Evolutionary conservation across 2,329 filamentous ascomycete genomes (phyloP), one percentile per base, ranked within the genome.

Genomic region (Pseudogymnoascus sp.): DNA sequence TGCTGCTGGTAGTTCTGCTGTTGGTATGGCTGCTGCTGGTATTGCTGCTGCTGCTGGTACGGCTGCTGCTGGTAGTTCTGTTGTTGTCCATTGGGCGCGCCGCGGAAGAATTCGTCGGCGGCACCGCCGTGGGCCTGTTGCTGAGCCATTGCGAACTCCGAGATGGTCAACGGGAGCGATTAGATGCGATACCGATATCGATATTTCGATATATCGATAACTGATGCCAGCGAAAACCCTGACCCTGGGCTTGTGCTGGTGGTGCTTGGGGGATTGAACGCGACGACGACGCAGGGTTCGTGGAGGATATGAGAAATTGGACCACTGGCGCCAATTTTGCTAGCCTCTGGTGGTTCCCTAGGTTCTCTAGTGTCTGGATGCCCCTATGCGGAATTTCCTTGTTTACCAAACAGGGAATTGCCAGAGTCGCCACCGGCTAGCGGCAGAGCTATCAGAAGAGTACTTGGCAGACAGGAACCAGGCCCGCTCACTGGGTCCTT

Each of bases 81-180:
- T 42, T 42, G 39, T 25, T 42, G 39, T 42, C 39, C 48, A 15
- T 58, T 8, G 27, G 48, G 48, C 31, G 7, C 48, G 27, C 48
- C 48, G 48, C 27, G 27, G 13, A 58, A 58, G 48, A 58, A 58
- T 25, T 58, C 48, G 48, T 58, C 48, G 27, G 48, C 48, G 15
- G 48, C 48, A 35, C 48, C 48, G 48, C 48, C 48, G 48, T 58
- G 48, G 13, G 12, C 48, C 31, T 58, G 18, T 12, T 48, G 18
- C 42, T 25, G 27, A 29, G 48, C 27, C 39, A 42, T 42, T 42
- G 39, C 9, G 39, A 42, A 21, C 39, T 9, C 39, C 18, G 39
- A 13, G 18, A 12, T 42, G 39, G 35, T 36, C 18, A 42, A 9
- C 21, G 39, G 39, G 39, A 42, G 39, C 39, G 18, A 25, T 9